Evolutionary conservation across 148 eudicot species (phyloP).

Genomic region (Chenopodium berlandieri): DNA sequence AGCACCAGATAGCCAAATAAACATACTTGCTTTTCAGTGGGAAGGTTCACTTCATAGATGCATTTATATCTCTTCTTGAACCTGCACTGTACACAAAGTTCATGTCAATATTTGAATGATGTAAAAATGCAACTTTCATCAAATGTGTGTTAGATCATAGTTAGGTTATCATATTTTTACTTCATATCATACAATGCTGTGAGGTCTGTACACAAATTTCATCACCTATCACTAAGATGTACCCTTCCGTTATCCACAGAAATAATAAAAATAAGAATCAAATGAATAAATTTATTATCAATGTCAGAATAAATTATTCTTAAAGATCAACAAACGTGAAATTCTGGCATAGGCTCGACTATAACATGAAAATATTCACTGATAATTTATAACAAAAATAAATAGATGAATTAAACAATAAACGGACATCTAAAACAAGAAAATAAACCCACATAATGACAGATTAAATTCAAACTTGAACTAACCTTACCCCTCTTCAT

Average conservation of each 20-base stretch:
- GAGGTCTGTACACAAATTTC: neutral
- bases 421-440: neutral
- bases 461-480: neutral
- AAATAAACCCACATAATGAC: neutral
- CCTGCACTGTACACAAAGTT: conserved; percentile 38
- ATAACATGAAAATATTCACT: too few relatives aligned
- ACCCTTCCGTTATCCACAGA: neutral
- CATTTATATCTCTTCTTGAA: conserved; percentile 85
- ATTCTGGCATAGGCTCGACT: neutral
- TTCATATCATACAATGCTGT: neutral
- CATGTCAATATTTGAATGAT: neutral
- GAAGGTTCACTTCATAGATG: conserved; percentile 60
- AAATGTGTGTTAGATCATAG: conserved; percentile 3
- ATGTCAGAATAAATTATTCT: neutral
- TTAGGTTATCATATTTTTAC: neutral
- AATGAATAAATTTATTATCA: neutral
- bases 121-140: neutral
- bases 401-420: too few relatives aligned
- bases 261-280: neutral
- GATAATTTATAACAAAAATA: too few relatives aligned
- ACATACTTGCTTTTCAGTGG: conserved; percentile 77
- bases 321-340: neutral
- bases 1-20: neutral
- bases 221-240: neutral
- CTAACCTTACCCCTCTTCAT: conserved; percentile 62